These are phyloP conservation scores for Flueggea neowawraea DNA, from an alignment of 441 rosid genomes.

Conservation along the genomic window DNA sequence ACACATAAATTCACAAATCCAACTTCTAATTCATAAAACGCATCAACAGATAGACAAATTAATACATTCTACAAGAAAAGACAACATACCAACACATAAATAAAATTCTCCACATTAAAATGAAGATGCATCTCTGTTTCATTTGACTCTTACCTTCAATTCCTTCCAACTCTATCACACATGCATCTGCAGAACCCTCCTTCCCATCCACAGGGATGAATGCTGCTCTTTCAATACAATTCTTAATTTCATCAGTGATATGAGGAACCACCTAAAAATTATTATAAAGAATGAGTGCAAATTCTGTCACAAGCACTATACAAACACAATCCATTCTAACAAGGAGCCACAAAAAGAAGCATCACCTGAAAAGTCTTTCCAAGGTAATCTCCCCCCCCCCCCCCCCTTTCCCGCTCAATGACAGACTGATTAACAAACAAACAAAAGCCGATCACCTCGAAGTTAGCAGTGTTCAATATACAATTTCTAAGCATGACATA, in stretches of 20 bases:
- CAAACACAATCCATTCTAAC: conserved; percentile 2
- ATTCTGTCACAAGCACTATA: conserved; percentile 33
- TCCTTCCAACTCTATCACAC: conserved; percentile 95
- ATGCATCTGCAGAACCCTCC: conserved; percentile 77
- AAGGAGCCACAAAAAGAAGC: not conserved
- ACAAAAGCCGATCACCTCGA: not conserved
- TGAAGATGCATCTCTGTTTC: not conserved
- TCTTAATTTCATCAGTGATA: conserved; percentile 84
- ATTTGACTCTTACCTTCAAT: conserved; percentile 66
- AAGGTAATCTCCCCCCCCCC: conserved; percentile 90
- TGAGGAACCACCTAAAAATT: conserved; percentile 78
- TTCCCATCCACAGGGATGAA: conserved; percentile 70
- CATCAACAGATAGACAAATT: too few relatives aligned
- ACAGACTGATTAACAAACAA: conserved; percentile 46
- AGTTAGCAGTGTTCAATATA: too few relatives aligned
- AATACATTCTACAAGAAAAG: too few relatives aligned
- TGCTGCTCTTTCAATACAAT: conserved; percentile 75
- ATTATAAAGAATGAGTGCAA: not conserved
- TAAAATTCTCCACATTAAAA: not conserved
- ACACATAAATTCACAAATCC: too few relatives aligned
- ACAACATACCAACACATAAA: not conserved
- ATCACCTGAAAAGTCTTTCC: conserved; percentile 96
- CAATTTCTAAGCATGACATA: too few relatives aligned
- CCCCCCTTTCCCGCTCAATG: conserved; percentile 89
- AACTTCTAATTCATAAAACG: too few relatives aligned